Percentiles rank a stretch among this genome's conserved stretches.
Conservation (phyloP, 2,329 filamentous ascomycete genomes). For the Fusarium sambucinum region DNA sequence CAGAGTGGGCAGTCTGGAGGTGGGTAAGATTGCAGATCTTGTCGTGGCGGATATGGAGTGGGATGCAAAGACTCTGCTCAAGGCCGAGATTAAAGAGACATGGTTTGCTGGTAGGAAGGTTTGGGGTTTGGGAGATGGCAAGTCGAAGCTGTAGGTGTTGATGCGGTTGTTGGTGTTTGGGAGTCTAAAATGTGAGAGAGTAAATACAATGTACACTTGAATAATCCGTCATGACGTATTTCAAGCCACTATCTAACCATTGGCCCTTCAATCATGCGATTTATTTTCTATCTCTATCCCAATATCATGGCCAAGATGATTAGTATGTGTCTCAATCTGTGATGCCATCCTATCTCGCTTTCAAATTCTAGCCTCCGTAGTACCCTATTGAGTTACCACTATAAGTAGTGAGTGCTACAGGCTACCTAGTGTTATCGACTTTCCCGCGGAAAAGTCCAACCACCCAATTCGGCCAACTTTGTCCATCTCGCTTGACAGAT, state of each 20-base stretch:
- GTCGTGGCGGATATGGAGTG: conserved; percentile 61
- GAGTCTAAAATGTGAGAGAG: conserved; percentile 18
- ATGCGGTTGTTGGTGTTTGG: conserved; percentile 15
- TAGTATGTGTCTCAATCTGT: conserved; percentile 21
- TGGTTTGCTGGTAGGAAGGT: conserved; percentile 64
- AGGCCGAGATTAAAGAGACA: conserved; percentile 62
- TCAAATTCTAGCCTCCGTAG: conserved; percentile 28
- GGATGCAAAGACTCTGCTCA: conserved; percentile 60
- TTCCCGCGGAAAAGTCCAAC: conserved; percentile 33
- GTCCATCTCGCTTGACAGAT: conserved; percentile 24
- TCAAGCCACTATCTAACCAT: conserved; percentile 10
- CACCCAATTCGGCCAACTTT: conserved; percentile 10
- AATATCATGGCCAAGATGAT: conserved; percentile 12
- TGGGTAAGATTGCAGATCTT: conserved; percentile 67
- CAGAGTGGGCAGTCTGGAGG: conserved; percentile 62
- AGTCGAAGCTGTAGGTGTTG: neutral
- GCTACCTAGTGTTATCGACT: neutral
- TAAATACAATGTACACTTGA: neutral
- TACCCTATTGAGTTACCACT: neutral
- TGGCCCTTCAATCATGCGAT: neutral
- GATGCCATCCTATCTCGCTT: conserved; percentile 36
- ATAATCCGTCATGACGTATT: conserved; percentile 6
- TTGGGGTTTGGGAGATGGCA: conserved; percentile 42
- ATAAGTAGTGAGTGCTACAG: too few relatives aligned
- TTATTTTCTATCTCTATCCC: neutral